Base-by-base conservation (phyloP, 352 stramenopile species). In the Thalassiosira allenii region DNA sequence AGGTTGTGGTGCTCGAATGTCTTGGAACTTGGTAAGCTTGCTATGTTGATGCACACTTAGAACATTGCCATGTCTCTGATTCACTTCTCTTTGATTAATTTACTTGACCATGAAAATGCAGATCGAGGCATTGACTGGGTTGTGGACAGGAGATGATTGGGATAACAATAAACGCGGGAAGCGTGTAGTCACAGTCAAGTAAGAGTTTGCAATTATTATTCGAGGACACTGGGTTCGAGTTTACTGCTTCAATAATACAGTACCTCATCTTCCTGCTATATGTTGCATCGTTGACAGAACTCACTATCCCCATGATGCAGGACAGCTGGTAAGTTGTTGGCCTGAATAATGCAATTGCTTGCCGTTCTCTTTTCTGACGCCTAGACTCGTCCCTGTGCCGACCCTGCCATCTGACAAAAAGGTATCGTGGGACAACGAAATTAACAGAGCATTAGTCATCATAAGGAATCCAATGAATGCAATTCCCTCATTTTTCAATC, bases 111-210 rank as follows among this genome's bases (percentile, higher is more conserved):
- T 63, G 32, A 53, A 65, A 43, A 41, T 56, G 30, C 64, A 78
- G 69, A 71, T 83, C 51, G 59, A 86, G 34, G 79, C 72, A 61
- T 30, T 87, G 6, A 87, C 79, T 27, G 79, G 79, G 20, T 49
- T 87, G 22, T 87, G 79, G 79, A 87, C 72, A 12, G 79, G 79
- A 41, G 79, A 87, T 64, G 79, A 87, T 74, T 82, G 73, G 73
- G 59, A 87, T 54, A 87, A 77, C 29, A 87, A 87, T 52, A 37
- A 77, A 33, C 20, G 79, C 65, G 79, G 73, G 2, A 79, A 80
- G 30, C 44, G 37, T n/a, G 73, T 87, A 11, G 68, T 87, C 20
- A 81, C 79, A 3, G 63, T 83, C 25, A 87, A 87, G 56, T 76
- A 76, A 76, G 67, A 41, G n/a, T n/a, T n/a, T n/a, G n/a, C n/a